Conservation (phyloP, 192 early-diverging fungal species). For the Lunasporangiospora selenospora region DNA sequence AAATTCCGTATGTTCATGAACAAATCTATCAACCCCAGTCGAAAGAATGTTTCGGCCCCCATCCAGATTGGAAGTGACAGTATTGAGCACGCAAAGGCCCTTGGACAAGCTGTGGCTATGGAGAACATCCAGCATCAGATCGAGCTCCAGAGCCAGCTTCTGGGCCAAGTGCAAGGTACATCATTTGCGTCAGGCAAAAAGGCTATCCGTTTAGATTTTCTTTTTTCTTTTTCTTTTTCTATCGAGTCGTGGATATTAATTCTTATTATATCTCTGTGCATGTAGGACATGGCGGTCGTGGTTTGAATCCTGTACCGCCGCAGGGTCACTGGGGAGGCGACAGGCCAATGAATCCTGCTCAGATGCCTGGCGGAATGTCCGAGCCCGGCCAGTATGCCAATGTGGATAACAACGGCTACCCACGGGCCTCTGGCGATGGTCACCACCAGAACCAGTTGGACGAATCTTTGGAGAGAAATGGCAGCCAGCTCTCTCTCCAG, state of each 20-base stretch:
- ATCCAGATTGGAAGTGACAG: conserved; percentile 1
- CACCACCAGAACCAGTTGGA: conserved; percentile 2
- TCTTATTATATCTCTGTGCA: not conserved
- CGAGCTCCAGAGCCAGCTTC: conserved; percentile 33
- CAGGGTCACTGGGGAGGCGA: no score
- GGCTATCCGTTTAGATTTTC: not conserved
- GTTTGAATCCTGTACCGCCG: conserved; percentile 12
- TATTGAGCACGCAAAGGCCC: conserved; percentile 12
- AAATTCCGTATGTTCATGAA: conserved; percentile 42
- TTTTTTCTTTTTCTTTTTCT: not conserved
- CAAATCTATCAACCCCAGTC: conserved; percentile 17
- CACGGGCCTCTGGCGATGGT: conserved; percentile 4
- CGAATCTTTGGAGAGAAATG: conserved; percentile 14
- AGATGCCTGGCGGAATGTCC: no score
- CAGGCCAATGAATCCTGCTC: no score
- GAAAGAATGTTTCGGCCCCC: conserved; percentile 19
- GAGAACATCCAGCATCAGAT: conserved; percentile 40
- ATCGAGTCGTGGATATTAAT: not conserved
- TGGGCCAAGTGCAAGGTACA: conserved; percentile 36
- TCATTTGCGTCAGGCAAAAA: no score
- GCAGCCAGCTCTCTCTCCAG: conserved; percentile 25
- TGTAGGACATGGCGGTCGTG: conserved; percentile 22
- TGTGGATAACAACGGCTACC: no score
- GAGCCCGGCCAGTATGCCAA: not conserved
- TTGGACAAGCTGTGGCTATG: conserved; percentile 45